Percentiles rank a stretch among this genome's conserved stretches.
Conservation (phyloP, 768 basidiomycete genomes). For the Boletellus sp. region DNA sequence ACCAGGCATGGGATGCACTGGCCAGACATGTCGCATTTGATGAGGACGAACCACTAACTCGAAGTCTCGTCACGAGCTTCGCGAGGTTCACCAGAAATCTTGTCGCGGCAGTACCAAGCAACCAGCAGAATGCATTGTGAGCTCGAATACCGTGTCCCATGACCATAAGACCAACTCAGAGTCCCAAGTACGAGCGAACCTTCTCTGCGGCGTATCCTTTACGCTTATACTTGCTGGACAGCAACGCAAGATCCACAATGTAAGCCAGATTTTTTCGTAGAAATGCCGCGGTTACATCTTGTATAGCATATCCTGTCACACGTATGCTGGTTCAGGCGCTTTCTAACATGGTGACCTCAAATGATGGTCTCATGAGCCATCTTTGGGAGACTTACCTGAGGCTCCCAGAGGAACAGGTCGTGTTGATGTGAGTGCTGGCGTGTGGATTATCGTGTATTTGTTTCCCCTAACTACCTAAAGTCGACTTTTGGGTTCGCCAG, state of each 20-base stretch:
- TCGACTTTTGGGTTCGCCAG: constrained; percentile 61
- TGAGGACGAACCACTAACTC: constrained; percentile 34
- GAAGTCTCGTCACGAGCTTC: constrained; percentile 45
- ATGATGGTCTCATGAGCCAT: constrained; percentile 50
- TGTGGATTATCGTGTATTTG: neutral
- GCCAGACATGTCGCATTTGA: constrained; percentile 33
- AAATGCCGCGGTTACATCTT: neutral
- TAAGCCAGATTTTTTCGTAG: constrained; percentile 30
- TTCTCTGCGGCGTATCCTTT: constrained; percentile 60
- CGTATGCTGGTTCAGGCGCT: constrained; percentile 73
- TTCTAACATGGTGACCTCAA: constrained; percentile 80
- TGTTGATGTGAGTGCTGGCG: constrained; percentile 61
- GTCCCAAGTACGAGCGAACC: constrained; percentile 65
- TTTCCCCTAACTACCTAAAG: constrained; percentile 30
- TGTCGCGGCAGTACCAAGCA: constrained; percentile 67
- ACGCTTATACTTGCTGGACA: constrained; percentile 75
- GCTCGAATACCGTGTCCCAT: constrained; percentile 24
- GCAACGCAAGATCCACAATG: constrained; percentile 59
- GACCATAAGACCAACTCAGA: constrained; percentile 2
- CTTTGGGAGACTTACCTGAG: constrained; percentile 65
- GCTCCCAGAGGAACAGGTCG: constrained; percentile 66
- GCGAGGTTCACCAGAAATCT: constrained; percentile 83
- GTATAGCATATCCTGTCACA: constrained; percentile 56
- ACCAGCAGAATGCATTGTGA: constrained; percentile 74
- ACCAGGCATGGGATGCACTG: constrained; percentile 49